These are phyloP conservation scores for Fagus sylvatica DNA, from an alignment of 306 rosid species.

Conservation along the genomic window DNA sequence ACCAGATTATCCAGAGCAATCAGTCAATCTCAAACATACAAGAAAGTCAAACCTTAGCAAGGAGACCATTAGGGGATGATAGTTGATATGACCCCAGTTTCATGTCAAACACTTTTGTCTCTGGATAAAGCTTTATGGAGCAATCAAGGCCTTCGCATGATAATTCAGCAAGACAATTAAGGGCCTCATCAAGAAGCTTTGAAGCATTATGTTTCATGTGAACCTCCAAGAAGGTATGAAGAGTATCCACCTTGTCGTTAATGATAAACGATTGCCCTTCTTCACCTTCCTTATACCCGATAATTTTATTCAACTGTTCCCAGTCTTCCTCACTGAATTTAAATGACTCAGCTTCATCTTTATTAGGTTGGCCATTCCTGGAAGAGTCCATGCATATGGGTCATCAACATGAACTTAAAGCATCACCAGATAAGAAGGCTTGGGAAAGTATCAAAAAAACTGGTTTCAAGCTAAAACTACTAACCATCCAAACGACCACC, in stretches of 20 bases:
- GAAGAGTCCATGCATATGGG: slow-evolving; percentile 19
- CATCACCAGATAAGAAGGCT: background rate
- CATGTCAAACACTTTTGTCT: slow-evolving; percentile 81
- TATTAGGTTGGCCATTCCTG: slow-evolving; percentile 68
- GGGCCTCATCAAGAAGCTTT: slow-evolving; percentile 79
- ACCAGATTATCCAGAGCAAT: background rate
- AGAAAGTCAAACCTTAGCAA: slow-evolving; percentile 69
- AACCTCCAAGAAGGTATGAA: slow-evolving; percentile 73
- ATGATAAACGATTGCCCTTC: slow-evolving; percentile 47
- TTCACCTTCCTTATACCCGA: slow-evolving; percentile 91
- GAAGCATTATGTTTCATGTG: slow-evolving; percentile 93
- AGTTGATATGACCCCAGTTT: slow-evolving; percentile 82
- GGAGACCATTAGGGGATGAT: slow-evolving; percentile 87
- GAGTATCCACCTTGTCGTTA: slow-evolving; percentile 58
- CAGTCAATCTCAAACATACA: background rate
- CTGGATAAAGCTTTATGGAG: slow-evolving; percentile 80
- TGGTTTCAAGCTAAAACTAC: slow-evolving; percentile 19
- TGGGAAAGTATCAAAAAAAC: background rate
- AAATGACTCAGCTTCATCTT: slow-evolving; percentile 71
- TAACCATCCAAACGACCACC: slow-evolving; percentile 94
- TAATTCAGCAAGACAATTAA: slow-evolving; percentile 72
- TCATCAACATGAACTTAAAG: slow-evolving; percentile 8
- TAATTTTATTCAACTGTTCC: slow-evolving; percentile 79
- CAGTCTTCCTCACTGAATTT: slow-evolving; percentile 83
- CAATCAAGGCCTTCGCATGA: slow-evolving; percentile 87